Conservation (phyloP, 345 rosid genomes). For the Pistacia atlantica region DNA sequence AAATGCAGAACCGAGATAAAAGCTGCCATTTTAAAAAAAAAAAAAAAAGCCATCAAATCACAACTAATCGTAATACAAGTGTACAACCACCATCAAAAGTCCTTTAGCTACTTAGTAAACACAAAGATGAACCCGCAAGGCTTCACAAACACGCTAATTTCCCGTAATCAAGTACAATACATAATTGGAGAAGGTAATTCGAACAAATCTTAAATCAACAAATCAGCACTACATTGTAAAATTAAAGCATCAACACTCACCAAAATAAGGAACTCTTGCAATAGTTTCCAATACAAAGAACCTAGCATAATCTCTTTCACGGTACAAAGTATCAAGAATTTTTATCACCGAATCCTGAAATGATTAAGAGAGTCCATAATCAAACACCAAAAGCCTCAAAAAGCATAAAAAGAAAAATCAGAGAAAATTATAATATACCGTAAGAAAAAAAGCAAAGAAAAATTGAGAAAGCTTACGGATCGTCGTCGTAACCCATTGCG, state of each 20-base stretch:
- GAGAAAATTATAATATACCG: background rate
- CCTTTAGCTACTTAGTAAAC: background rate
- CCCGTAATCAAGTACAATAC: background rate
- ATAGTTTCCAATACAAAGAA: constrained; percentile 95
- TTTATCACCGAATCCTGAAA: constrained; percentile 83
- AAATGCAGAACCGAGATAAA: constrained; percentile 91
- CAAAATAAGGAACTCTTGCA: constrained; percentile 98
- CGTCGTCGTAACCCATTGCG: too few relatives aligned
- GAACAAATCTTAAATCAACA: background rate
- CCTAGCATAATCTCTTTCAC: constrained; percentile 81
- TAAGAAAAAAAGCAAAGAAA: too few relatives aligned
- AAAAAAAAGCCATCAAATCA: constrained; percentile 7
- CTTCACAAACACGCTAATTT: background rate
- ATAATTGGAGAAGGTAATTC: background rate
- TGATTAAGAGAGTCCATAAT: background rate
- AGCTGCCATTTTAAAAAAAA: constrained; percentile 42
- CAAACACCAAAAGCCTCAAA: background rate
- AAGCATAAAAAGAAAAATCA: background rate
- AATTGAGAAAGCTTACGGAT: too few relatives aligned
- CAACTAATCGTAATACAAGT: constrained; percentile 2
- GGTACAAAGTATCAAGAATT: constrained; percentile 83
- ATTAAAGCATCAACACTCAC: constrained; percentile 41
- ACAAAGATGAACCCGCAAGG: constrained; percentile 7
- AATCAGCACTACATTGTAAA: background rate
- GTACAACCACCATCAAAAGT: background rate